These are phyloP conservation scores for Aphanomyces stellatus DNA, from an alignment of 352 stramenopile species.

Conservation along the genomic window DNA sequence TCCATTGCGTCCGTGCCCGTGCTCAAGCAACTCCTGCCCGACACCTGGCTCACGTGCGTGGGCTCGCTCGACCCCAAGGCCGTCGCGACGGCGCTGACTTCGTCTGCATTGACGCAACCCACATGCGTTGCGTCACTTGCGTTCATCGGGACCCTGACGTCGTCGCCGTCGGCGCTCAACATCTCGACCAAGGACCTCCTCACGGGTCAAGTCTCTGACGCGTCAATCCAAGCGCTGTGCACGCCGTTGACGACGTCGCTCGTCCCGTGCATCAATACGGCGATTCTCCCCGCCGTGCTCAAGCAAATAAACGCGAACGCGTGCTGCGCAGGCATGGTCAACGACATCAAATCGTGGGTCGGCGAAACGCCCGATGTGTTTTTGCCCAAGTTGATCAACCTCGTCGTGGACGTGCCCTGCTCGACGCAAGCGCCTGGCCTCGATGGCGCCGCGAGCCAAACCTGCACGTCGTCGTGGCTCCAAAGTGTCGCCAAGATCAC, in stretches of 20 bases:
- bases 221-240: background rate
- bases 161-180: no score
- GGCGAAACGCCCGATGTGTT: constrained; percentile 29
- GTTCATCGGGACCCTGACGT: no score
- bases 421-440: constrained; percentile 31
- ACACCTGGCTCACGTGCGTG: background rate
- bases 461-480: constrained; percentile 28
- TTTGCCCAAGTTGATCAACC: constrained; percentile 23
- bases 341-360: constrained; percentile 30
- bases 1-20: background rate
- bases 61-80: background rate
- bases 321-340: constrained; percentile 38
- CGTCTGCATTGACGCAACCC: background rate
- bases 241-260: constrained; percentile 2
- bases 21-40: background rate
- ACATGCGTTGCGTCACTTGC: no score
- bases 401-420: constrained; percentile 28
- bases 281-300: background rate
- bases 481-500: constrained; percentile 26
- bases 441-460: constrained; percentile 23
- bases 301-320: background rate
- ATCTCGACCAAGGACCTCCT: no score
- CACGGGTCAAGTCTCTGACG: no score
- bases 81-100: background rate
- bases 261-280: background rate